Evolutionary conservation across 2,329 filamentous ascomycete genomes (phyloP), one percentile per base, ranked within the genome.

Genomic region (Furcasterigmium furcatum): DNA sequence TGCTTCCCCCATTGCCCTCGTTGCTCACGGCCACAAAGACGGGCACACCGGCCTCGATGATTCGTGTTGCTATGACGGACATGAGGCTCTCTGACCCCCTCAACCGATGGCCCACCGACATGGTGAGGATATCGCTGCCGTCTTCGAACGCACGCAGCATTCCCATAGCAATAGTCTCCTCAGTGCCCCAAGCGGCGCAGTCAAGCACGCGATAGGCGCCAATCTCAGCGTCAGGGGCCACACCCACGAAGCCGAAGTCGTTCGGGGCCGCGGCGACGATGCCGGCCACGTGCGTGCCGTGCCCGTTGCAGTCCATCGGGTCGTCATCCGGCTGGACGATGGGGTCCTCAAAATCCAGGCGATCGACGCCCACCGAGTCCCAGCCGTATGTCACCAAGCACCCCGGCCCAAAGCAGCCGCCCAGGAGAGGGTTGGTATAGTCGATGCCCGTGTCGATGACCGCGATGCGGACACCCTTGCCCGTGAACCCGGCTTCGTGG

Each of bases 221-320:
- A 4, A 73, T 51, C 13, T 59, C 65, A 4, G 64, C 67, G 39
- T 62, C 64, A 1, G 66, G 70, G 1, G 67, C 67, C 12, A 64
- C 67, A 29, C 68, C 70, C 16, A 74, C 75, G 52, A 81, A 77
- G 18, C 73, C 73, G 36, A 71, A 71, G 0, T 64, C 58, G 55
- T 80, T 69, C 18, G 60, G 61, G 46, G 69, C 65, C 19, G 24
- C n/a, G 9, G 18, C 10, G 43, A 39, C 25, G 36, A 39, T 24
- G 18, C 52, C 51, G 4, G 51, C 44, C 29, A 55, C 46, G 34
- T 55, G 55, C 9, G 54, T 56, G 8, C 56, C 55, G 40, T 58
- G 56, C 9, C 48, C 50, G 3, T 25, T 21, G 27, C 47, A 53
- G 21, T 51, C 54, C 49, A 49, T 47, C 19, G 55, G 55, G 39